Conservation (phyloP, 345 rosid genomes). For the Euphorbia lathyris region DNA sequence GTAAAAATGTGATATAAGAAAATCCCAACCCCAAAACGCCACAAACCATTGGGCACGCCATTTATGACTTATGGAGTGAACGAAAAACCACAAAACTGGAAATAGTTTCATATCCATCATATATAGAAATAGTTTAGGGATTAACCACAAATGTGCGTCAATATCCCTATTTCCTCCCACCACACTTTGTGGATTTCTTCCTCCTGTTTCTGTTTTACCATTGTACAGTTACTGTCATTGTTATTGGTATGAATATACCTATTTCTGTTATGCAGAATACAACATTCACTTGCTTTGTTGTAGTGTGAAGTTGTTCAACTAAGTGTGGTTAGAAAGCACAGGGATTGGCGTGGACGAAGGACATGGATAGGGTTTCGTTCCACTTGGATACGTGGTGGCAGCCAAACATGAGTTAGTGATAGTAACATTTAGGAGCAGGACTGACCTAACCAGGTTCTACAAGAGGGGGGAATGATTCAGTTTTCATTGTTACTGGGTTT, state of each 20-base stretch:
- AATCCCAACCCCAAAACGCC: no score
- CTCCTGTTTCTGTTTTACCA: not conserved
- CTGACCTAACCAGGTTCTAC: conserved; percentile 23
- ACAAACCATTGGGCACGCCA: no score
- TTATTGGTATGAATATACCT: not conserved
- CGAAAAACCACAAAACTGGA: no score
- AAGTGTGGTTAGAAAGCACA: conserved; percentile 1
- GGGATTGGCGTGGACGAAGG: conserved; percentile 8
- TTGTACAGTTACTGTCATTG: not conserved
- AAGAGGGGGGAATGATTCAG: conserved; percentile 3
- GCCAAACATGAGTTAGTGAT: conserved; percentile 14
- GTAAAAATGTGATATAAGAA: no score
- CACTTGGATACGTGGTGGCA: conserved; percentile 18
- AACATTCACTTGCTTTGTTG: not conserved
- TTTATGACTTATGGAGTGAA: no score
- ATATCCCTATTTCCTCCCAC: no score
- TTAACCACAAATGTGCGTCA: no score
- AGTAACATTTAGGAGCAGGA: conserved; percentile 15
- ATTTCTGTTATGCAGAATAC: no score
- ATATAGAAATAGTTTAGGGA: no score
- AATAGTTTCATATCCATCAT: no score
- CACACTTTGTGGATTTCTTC: not conserved
- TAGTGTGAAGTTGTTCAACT: conserved; percentile 20
- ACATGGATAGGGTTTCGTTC: not conserved
- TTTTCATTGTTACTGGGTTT: not conserved